Conservation (phyloP, 2,329 filamentous ascomycete species). For the Dryadomyces sulphureus region DNA sequence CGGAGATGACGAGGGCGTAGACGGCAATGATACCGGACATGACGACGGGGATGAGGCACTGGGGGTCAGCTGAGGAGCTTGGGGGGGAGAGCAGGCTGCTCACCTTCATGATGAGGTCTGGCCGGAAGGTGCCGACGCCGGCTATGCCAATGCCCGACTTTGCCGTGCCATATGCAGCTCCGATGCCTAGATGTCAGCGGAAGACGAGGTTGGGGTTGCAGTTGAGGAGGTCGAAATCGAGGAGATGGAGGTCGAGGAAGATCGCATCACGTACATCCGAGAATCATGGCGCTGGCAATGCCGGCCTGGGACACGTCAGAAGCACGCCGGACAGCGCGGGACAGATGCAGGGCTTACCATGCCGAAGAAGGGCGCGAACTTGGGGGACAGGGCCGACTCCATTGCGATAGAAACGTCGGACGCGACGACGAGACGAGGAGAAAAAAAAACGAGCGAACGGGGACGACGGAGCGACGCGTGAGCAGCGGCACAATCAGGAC, state of each 20-base stretch:
- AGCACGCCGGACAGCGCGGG: neutral
- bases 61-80: neutral
- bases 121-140: slow-evolving; percentile 70
- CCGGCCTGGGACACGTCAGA: slow-evolving; percentile 38
- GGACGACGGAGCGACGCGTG: neutral
- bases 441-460: neutral
- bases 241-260: slow-evolving; percentile 6
- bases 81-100: slow-evolving; percentile 3
- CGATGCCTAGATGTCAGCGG: slow-evolving; percentile 29
- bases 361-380: slow-evolving; percentile 78
- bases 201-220: neutral
- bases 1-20: slow-evolving; percentile 91
- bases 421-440: neutral
- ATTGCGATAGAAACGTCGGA: slow-evolving; percentile 1
- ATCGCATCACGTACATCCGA: slow-evolving; percentile 50
- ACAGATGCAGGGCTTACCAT: slow-evolving; percentile 45
- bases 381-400: slow-evolving; percentile 52
- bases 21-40: slow-evolving; percentile 99
- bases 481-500: no score
- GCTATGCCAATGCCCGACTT: slow-evolving; percentile 82
- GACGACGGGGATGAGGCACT: slow-evolving; percentile 79
- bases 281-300: slow-evolving; percentile 70
- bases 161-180: slow-evolving; percentile 75
- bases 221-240: slow-evolving; percentile 11
- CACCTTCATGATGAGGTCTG: slow-evolving; percentile 87